Conservation (phyloP, 106 monocot genomes). For the Iris macrosiphon region DNA sequence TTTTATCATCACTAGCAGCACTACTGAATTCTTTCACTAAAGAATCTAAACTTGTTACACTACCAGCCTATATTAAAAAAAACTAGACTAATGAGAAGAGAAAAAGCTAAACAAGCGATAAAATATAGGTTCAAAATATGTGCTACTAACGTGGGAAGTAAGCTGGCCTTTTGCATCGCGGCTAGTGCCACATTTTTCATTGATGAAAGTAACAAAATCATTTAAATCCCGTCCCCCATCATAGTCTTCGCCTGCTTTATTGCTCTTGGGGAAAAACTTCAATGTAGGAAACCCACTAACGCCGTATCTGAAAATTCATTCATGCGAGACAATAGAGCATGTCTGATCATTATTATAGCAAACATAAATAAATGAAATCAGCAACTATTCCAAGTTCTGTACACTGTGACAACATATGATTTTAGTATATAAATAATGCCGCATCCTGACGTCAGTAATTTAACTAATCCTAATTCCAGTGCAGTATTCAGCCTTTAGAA, state of each 20-base stretch:
- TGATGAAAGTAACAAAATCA: conserved; percentile 85
- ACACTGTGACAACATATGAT: too few species aligned
- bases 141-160: conserved; percentile 54
- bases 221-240: conserved; percentile 72
- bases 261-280: conserved; percentile 92
- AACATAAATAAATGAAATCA: too few species aligned
- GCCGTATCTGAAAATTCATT: conserved; percentile 50
- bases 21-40: conserved; percentile 76
- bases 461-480: too few species aligned
- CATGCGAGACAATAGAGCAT: too few species aligned
- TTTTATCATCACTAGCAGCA: conserved; percentile 48
- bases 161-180: conserved; percentile 82
- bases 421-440: too few species aligned
- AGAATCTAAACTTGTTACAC: conserved; percentile 46
- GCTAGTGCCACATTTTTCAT: conserved; percentile 81
- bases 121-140: neutral
- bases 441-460: too few species aligned
- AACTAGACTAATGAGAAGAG: conserved; percentile 1
- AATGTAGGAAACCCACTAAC: conserved; percentile 88
- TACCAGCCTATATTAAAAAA: conserved; percentile 60
- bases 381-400: too few species aligned
- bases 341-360: too few species aligned
- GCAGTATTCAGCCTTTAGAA: too few species aligned
- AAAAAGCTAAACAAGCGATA: neutral
- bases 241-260: conserved; percentile 96